Evolutionary conservation across 176 grass and related monocot species (phyloP).

Genomic region (Rhynchospora breviuscula): DNA sequence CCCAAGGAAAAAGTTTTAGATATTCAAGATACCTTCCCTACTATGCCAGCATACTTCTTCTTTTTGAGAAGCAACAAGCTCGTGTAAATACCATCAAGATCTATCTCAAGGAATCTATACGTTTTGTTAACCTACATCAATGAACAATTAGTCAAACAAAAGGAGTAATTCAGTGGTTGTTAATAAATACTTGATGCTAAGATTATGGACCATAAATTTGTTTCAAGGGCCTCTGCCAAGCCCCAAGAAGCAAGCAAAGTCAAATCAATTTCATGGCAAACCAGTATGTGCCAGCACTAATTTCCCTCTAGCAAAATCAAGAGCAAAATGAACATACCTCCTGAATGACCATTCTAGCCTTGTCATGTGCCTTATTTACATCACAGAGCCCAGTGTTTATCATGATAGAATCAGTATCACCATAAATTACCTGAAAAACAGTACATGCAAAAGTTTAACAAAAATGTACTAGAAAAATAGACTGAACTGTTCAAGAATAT

Average conservation of each 20-base stretch:
- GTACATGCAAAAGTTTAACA: background rate
- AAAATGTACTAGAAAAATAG: background rate
- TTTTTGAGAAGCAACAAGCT: slow-evolving; percentile 99
- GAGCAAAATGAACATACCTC: slow-evolving; percentile 39
- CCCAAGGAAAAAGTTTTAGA: background rate
- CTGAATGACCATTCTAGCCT: slow-evolving; percentile 95
- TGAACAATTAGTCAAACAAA: background rate
- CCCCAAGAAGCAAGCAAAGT: background rate
- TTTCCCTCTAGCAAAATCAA: background rate
- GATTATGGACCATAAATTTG: too few species aligned
- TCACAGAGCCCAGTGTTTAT: slow-evolving; percentile 92
- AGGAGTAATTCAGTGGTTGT: background rate
- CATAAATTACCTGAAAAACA: slow-evolving; percentile 84
- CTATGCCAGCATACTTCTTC: slow-evolving; percentile 87
- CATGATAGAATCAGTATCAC: slow-evolving; percentile 98
- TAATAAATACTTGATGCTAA: slow-evolving; percentile 10
- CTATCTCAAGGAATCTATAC: slow-evolving; percentile 87
- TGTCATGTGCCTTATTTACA: slow-evolving; percentile 69
- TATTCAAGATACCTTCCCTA: background rate
- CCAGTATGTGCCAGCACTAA: background rate
- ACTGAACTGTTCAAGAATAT: slow-evolving; percentile 11
- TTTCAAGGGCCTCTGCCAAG: background rate
- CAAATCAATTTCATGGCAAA: background rate
- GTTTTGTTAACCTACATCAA: slow-evolving; percentile 81
- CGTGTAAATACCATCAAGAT: slow-evolving; percentile 98